These are phyloP conservation scores for Colletotrichum gloeosporioides DNA, from an alignment of 2,329 filamentous ascomycete genomes.

Conservation along the genomic window DNA sequence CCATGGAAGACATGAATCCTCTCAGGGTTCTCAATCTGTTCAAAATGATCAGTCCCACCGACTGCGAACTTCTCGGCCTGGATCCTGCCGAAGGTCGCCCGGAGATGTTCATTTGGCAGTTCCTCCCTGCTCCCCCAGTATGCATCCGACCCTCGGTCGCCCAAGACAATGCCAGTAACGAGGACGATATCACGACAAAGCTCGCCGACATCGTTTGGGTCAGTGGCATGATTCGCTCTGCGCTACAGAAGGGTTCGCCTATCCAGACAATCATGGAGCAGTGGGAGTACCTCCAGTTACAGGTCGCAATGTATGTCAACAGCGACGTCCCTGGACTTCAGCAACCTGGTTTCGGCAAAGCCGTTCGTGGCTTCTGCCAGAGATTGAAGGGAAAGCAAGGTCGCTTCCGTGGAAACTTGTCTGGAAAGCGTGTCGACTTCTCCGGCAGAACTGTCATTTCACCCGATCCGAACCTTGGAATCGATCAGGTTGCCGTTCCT, in stretches of 20 bases:
- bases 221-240: conserved; percentile 84
- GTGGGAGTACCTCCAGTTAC: conserved; percentile 95
- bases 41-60: conserved; percentile 81
- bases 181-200: conserved; percentile 96
- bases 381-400: conserved; percentile 97
- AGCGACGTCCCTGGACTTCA: conserved; percentile 94
- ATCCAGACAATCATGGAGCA: conserved; percentile 95
- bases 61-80: conserved; percentile 91
- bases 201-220: conserved; percentile 96
- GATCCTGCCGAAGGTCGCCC: conserved; percentile 86
- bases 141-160: conserved; percentile 93
- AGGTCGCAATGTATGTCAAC: conserved; percentile 98
- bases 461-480: conserved; percentile 90
- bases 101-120: conserved; percentile 98
- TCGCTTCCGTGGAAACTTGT: conserved; percentile 94
- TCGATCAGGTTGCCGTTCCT: conserved; percentile 93
- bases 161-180: conserved; percentile 91
- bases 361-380: conserved; percentile 93
- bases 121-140: conserved; percentile 90
- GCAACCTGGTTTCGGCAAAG: conserved; percentile 84
- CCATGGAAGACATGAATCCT: conserved; percentile 93
- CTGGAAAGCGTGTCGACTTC: conserved; percentile 98
- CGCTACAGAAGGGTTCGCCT: conserved; percentile 81
- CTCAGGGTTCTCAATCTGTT: conserved; percentile 89
- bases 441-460: conserved; percentile 98